phyloP scores from a whole-genome alignment of 495 filamentous ascomycete species.

The Penicillium paradoxum region DNA sequence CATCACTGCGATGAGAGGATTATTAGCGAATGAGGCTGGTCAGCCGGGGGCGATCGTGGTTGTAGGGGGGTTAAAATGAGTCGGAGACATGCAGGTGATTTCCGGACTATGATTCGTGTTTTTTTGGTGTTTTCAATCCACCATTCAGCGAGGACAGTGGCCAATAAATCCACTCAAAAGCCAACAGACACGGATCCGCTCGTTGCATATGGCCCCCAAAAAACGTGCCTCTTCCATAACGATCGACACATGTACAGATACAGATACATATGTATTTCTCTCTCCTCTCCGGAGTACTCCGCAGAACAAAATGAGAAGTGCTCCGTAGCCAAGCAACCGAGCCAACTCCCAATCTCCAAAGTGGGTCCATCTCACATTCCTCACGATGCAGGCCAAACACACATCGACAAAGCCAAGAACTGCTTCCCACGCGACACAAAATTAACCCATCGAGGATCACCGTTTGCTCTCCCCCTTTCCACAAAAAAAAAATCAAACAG shows the following conservation, averaged over 20 bases:
- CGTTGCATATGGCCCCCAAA: too few relatives aligned
- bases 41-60: neutral
- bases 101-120: neutral
- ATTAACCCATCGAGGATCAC: conserved; percentile 3
- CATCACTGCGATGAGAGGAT: neutral
- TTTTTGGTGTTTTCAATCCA: neutral
- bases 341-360: neutral
- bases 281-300: too few relatives aligned
- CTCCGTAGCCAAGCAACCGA: too few relatives aligned
- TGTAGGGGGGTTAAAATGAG: neutral
- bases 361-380: conserved; percentile 8
- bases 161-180: too few relatives aligned
- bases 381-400: neutral
- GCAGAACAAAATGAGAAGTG: too few relatives aligned
- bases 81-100: conserved; percentile 1
- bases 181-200: too few relatives aligned
- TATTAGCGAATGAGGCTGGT: neutral
- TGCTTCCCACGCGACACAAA: neutral
- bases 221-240: too few relatives aligned
- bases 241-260: too few relatives aligned
- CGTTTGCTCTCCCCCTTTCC: neutral
- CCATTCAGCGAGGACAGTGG: neutral
- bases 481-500: neutral
- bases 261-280: too few relatives aligned
- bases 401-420: neutral